phyloP scores from a whole-genome alignment of 805 yeast genomes.

The Starmerella asiatica region DNA sequence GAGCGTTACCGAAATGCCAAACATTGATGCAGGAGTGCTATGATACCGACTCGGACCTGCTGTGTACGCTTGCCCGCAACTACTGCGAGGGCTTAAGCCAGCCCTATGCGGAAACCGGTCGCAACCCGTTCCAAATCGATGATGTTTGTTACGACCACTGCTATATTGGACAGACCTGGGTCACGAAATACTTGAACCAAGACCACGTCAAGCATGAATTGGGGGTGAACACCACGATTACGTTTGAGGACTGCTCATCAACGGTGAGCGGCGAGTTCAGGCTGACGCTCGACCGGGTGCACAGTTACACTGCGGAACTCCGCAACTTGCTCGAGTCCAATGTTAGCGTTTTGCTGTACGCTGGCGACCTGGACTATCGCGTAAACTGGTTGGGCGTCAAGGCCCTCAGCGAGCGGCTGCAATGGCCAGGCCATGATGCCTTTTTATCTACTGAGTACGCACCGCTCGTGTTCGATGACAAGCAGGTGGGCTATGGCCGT shows the following conservation, averaged over 20 bases:
- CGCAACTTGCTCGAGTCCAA: slow-evolving; percentile 55
- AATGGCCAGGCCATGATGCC: slow-evolving; percentile 46
- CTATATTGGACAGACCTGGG: slow-evolving; percentile 58
- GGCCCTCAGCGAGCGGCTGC: slow-evolving; percentile 63
- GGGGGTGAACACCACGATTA: slow-evolving; percentile 79
- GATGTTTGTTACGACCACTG: slow-evolving; percentile 50
- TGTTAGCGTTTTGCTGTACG: slow-evolving; percentile 74
- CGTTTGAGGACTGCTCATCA: slow-evolving; percentile 47
- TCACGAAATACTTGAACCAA: slow-evolving; percentile 65
- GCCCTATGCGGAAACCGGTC: slow-evolving; percentile 71
- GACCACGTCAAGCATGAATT: slow-evolving; percentile 61
- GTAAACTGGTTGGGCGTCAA: slow-evolving; percentile 92
- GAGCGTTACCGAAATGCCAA: slow-evolving; percentile 34
- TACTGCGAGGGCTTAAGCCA: slow-evolving; percentile 75
- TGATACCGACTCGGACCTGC: slow-evolving; percentile 53
- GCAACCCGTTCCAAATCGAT: slow-evolving; percentile 83
- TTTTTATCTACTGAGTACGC: slow-evolving; percentile 32
- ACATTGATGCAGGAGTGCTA: slow-evolving; percentile 64
- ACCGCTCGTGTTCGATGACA: slow-evolving; percentile 30
- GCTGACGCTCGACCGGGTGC: slow-evolving; percentile 86
- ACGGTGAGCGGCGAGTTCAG: slow-evolving; percentile 68
- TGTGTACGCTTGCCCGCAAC: slow-evolving; percentile 70
- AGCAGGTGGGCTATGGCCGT: slow-evolving; percentile 53
- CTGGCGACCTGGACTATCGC: slow-evolving; percentile 91
- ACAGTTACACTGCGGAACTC: slow-evolving; percentile 65